A percentile compares a stretch with the other conserved stretches of the same genome.
Conservation (phyloP, 2,329 filamentous ascomycete genomes). For the Macrophomina tecta region DNA sequence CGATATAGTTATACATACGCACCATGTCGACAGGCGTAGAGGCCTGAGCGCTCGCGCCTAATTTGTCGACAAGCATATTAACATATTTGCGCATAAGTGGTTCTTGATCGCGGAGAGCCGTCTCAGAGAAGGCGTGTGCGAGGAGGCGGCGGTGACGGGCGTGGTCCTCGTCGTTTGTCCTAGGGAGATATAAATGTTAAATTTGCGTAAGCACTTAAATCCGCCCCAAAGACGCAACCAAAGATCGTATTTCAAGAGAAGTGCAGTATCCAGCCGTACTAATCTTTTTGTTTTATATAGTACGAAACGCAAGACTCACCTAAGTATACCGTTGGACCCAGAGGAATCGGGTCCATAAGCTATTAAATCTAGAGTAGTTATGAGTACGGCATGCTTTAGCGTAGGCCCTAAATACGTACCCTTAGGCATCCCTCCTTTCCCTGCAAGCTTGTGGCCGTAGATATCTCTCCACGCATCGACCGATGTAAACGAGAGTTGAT, state of each 20-base stretch:
- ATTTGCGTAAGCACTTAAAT: background rate
- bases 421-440: conserved; percentile 19
- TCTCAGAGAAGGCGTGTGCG: conserved; percentile 42
- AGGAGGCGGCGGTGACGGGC: conserved; percentile 31
- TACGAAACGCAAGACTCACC: background rate
- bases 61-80: conserved; percentile 36
- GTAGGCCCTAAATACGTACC: background rate
- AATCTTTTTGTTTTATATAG: background rate
- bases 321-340: conserved; percentile 15
- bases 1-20: conserved; percentile 31
- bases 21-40: conserved; percentile 13
- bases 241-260: background rate
- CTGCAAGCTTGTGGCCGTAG: conserved; percentile 29
- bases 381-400: background rate
- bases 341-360: conserved; percentile 23
- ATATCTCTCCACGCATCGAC: conserved; percentile 30
- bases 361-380: conserved; percentile 3
- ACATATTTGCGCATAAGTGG: conserved; percentile 42
- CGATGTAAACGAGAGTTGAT: conserved; percentile 26
- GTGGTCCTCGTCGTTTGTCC: conserved; percentile 30
- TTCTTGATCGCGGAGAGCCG: conserved; percentile 40
- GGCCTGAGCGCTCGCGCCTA: background rate
- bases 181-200: background rate
- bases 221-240: background rate
- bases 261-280: background rate